phyloP scores from a whole-genome alignment of 1,139 yeast species.

The Yamadazyma membranifaciens region DNA sequence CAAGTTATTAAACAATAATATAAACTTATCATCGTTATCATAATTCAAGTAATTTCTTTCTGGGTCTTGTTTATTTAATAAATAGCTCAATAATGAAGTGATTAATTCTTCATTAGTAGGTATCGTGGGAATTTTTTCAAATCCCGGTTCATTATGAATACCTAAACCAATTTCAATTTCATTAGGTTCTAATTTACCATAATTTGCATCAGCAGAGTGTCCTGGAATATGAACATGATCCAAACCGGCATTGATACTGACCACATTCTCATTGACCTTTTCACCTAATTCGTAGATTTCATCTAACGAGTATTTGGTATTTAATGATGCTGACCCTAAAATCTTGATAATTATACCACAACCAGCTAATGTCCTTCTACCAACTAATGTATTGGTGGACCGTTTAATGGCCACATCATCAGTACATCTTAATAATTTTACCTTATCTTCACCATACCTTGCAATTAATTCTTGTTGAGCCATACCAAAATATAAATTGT shows the following conservation, averaged over 20 bases:
- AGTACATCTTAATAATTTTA: constrained; percentile 26
- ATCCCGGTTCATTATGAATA: constrained; percentile 56
- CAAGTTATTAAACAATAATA: constrained; percentile 47
- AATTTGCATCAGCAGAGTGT: constrained; percentile 26
- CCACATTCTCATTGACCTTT: constrained; percentile 34
- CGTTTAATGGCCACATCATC: constrained; percentile 51
- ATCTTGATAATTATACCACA: constrained; percentile 42
- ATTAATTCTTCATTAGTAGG: constrained; percentile 45
- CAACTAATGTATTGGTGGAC: constrained; percentile 42
- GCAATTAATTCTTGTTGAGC: constrained; percentile 32
- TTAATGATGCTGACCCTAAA: constrained; percentile 44
- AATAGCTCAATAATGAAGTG: constrained; percentile 29
- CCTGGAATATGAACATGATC: constrained; percentile 55
- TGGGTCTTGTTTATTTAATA: constrained; percentile 38
- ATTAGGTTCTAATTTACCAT: constrained; percentile 31
- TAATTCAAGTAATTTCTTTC: constrained; percentile 44
- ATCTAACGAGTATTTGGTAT: constrained; percentile 31
- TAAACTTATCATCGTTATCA: constrained; percentile 33
- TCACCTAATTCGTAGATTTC: constrained; percentile 36
- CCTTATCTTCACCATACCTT: constrained; percentile 20
- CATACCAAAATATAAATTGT: constrained; percentile 33
- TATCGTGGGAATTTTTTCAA: constrained; percentile 32
- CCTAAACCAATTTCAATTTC: constrained; percentile 52
- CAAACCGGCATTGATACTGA: constrained; percentile 50
- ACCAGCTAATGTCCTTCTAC: constrained; percentile 52